A percentile compares a stretch with the other conserved stretches of the same genome.
Evolutionary conservation across 371 early-diverging fungal species (phyloP).

Genomic region (Mortierella sp.): DNA sequence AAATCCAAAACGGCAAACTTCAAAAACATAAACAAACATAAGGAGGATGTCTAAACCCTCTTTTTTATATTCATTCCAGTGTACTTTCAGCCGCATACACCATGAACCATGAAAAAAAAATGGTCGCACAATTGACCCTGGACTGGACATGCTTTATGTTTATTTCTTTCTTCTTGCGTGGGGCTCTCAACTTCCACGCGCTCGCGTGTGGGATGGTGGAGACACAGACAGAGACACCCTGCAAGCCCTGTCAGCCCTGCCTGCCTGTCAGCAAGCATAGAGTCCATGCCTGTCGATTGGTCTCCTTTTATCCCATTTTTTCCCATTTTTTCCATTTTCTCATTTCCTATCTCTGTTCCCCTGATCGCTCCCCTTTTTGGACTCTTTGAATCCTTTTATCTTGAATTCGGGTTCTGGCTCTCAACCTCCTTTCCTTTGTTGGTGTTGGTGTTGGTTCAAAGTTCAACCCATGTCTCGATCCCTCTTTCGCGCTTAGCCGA

Average conservation of each 20-base stretch:
- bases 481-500: neutral
- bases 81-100: neutral
- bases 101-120: neutral
- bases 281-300: neutral
- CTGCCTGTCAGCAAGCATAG: too few relatives aligned
- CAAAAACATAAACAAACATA: neutral
- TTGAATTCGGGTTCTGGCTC: too few relatives aligned
- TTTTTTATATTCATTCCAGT: neutral
- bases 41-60: neutral
- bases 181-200: slow-evolving; percentile 1
- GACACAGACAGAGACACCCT: neutral
- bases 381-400: neutral
- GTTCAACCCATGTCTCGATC: neutral
- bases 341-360: neutral
- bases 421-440: neutral
- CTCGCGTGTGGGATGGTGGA: neutral
- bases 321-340: too few relatives aligned
- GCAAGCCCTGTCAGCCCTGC: neutral
- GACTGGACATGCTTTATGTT: neutral
- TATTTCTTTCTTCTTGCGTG: neutral
- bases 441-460: neutral
- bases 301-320: neutral
- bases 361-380: neutral
- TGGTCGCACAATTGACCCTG: slow-evolving; percentile 7
- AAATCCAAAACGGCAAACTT: neutral